A percentile compares a stretch with the other conserved stretches of the same genome.
phyloP scores from a whole-genome alignment of 2,329 filamentous ascomycete species.

The Myriosclerotinia curreyana region DNA sequence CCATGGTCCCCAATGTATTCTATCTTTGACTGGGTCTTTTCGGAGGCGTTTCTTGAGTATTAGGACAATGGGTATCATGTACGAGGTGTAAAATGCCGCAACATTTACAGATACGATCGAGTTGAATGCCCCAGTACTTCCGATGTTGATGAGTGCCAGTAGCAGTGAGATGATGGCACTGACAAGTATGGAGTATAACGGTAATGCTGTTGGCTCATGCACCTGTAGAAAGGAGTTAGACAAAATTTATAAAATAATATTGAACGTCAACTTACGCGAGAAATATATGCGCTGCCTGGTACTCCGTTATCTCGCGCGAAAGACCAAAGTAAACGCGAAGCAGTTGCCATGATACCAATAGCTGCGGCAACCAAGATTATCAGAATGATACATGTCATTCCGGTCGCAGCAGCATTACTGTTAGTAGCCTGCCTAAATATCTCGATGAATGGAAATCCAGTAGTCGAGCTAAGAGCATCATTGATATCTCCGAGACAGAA shows the following conservation, averaged over 20 bases:
- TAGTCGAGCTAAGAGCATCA: conserved; percentile 42
- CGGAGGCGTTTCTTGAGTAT: conserved; percentile 44
- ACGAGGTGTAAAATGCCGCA: conserved; percentile 46
- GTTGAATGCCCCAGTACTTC: conserved; percentile 44
- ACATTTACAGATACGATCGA: conserved; percentile 46
- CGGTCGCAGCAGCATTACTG: conserved; percentile 44
- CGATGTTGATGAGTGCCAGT: conserved; percentile 45
- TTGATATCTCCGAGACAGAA: conserved; percentile 41
- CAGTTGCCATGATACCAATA: conserved; percentile 40
- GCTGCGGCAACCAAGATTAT: conserved; percentile 41
- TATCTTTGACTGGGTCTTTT: conserved; percentile 20
- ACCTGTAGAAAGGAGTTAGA: conserved; percentile 27
- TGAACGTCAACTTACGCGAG: conserved; percentile 32
- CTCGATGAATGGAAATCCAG: conserved; percentile 47
- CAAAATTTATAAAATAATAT: background rate
- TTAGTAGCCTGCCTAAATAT: conserved; percentile 52
- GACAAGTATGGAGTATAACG: conserved; percentile 30
- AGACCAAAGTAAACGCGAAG: conserved; percentile 43
- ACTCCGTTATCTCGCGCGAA: conserved; percentile 47
- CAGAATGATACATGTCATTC: conserved; percentile 47
- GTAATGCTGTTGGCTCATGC: conserved; percentile 28
- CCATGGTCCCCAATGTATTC: conserved; percentile 25
- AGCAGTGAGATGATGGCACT: conserved; percentile 38
- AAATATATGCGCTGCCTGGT: conserved; percentile 42
- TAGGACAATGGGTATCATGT: conserved; percentile 43